phyloP scores from a whole-genome alignment of 1,284 basidiomycete species.

The Paramarasmius palmivorus region DNA sequence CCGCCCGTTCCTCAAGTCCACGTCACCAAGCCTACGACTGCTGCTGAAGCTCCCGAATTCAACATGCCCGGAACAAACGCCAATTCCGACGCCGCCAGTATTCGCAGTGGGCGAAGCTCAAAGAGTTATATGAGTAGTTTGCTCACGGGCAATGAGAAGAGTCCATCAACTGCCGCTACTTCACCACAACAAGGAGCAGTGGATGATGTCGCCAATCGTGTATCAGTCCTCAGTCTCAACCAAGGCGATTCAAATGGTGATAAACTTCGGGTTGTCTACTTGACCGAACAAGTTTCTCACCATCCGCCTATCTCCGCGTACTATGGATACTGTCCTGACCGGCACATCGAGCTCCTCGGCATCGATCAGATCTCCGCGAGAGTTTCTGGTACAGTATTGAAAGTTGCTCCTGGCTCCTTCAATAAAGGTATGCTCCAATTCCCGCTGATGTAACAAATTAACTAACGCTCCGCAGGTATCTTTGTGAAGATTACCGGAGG shows the following conservation, averaged over 20 bases:
- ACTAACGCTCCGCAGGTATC: slow-evolving; percentile 35
- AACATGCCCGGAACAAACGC: slow-evolving; percentile 20
- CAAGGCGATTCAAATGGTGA: slow-evolving; percentile 18
- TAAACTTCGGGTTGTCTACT: slow-evolving; percentile 59
- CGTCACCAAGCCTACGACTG: slow-evolving; percentile 33
- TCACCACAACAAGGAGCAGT: slow-evolving; percentile 43
- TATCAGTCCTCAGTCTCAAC: slow-evolving; percentile 59
- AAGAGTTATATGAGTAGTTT: slow-evolving; percentile 58
- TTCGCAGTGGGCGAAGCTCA: slow-evolving; percentile 42
- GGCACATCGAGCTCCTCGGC: slow-evolving; percentile 72
- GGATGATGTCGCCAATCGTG: slow-evolving; percentile 44
- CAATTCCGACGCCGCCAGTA: slow-evolving; percentile 52
- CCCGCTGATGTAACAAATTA: too few species aligned
- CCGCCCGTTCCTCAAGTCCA: slow-evolving; percentile 49
- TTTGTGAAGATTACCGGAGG: slow-evolving; percentile 79
- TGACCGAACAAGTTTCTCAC: slow-evolving; percentile 91
- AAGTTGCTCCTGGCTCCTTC: slow-evolving; percentile 78
- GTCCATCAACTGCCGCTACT: slow-evolving; percentile 59
- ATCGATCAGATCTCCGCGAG: slow-evolving; percentile 94
- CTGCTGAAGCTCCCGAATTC: slow-evolving; percentile 26
- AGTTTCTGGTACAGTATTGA: slow-evolving; percentile 82
- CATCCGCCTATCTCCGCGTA: slow-evolving; percentile 95
- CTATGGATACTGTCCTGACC: slow-evolving; percentile 76
- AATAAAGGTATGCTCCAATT: slow-evolving; percentile 66
- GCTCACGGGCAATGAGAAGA: slow-evolving; percentile 47